Evolutionary conservation across 257 asterid species (phyloP).

Genomic region (Solanum etuberosum): DNA sequence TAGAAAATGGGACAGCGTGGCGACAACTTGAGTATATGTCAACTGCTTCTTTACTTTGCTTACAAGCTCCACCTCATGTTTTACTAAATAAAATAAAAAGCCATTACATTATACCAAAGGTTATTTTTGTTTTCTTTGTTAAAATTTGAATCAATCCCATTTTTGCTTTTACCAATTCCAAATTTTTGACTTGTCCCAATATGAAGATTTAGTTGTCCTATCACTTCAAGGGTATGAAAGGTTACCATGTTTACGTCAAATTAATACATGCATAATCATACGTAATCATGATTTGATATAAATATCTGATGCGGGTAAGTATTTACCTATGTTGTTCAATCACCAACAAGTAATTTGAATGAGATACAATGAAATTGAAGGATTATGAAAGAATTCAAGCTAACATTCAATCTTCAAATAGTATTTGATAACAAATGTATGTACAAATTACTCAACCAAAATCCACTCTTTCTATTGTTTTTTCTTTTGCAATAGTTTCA

Average conservation of each 20-base stretch:
- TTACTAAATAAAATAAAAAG: not conserved
- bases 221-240: not conserved
- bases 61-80: not conserved
- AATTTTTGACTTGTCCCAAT: not conserved
- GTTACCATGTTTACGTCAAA: not conserved
- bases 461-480: not conserved
- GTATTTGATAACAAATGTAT: not conserved
- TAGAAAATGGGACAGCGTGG: not conserved
- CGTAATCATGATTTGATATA: fast-evolving
- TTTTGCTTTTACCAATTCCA: not conserved
- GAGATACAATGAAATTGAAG: not conserved
- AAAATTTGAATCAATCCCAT: not conserved
- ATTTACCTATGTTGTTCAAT: not conserved
- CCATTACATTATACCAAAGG: not conserved
- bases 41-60: not conserved
- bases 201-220: not conserved
- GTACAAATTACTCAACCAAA: not conserved
- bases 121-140: not conserved
- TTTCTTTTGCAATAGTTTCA: not conserved
- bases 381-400: no score
- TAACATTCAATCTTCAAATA: not conserved
- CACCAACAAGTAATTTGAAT: no score
- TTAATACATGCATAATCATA: not conserved
- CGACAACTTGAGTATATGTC: not conserved
- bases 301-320: not conserved